Base-by-base conservation (phyloP, 495 filamentous ascomycete species). In the Aspergillus bridgeri region DNA sequence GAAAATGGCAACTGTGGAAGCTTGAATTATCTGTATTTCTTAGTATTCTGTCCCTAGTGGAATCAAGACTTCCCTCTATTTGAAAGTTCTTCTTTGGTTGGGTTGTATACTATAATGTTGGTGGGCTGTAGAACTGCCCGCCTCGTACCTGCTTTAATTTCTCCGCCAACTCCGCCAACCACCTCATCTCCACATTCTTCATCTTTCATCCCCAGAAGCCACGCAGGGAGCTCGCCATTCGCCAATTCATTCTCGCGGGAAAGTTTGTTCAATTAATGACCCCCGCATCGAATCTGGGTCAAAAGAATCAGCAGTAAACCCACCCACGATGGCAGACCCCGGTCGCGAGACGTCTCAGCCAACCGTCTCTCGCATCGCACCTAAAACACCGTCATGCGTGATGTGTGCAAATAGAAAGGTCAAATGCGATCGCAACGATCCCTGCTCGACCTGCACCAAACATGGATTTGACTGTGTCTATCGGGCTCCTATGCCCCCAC, bases 341-440 rank as follows among this genome's bases (percentile, higher is more conserved):
- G 33, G 9, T 38, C 33, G 33, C 9, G 33, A 9, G 33, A 38
- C 9, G 33, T 15, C 33, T 11, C 50, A 23, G 27, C 50, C 22
- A 23, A 42, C 13, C 27, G 22, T 11, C 9, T 3, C 27, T 0
- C 19, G 4, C 6, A 24, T 22, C n/a, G 48, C 50, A 25, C 46
- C 59, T 21, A 66, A 67, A 42, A 57, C 58, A 8, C 82, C 81
- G 64, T 87, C 85, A 33, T 89, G 86, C 60, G 78, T 86, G 42
- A 66, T 86, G 46, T 89, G 86, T 62, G 81, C 85, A 60, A 83
- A 82, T 58, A 78, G 85, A 49, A 89, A 88, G 69, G 86, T 88
- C 51, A 81, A 81, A 56, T 89, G 86, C 67, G 83, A 88, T 66
- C 80, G 82, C 67, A 75, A 79, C 57, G 79, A 85, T 59, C 84